Evolutionary conservation across 2,329 filamentous ascomycete species (phyloP).

Genomic region (Endothia cerciana): DNA sequence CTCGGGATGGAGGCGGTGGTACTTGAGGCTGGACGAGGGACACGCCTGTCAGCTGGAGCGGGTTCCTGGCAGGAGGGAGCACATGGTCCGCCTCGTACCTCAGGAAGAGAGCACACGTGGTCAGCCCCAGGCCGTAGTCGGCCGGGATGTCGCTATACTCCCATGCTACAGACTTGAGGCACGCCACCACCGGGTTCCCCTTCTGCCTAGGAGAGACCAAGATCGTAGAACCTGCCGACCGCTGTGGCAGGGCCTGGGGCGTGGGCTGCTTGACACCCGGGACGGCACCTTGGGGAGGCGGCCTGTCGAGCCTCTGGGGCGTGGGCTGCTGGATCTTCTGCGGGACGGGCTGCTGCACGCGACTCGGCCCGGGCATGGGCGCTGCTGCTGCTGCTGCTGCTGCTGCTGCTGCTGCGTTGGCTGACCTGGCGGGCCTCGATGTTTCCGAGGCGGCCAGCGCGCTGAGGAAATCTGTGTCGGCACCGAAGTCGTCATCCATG

Average conservation of each 20-base stretch:
- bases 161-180: constrained; percentile 83
- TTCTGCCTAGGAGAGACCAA: constrained; percentile 91
- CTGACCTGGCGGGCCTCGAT: constrained; percentile 31
- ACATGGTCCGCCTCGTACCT: constrained; percentile 45
- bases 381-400: constrained; percentile 1
- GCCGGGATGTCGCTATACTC: constrained; percentile 97
- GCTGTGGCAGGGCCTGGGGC: constrained; percentile 78
- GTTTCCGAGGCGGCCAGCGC: constrained; percentile 57
- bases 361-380: constrained; percentile 31
- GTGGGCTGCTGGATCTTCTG: constrained; percentile 52
- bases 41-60: neutral
- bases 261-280: constrained; percentile 80
- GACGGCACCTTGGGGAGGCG: constrained; percentile 44
- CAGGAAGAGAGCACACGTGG: constrained; percentile 89
- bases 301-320: constrained; percentile 60
- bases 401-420: constrained; percentile 40
- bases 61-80: neutral
- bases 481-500: constrained; percentile 61
- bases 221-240: constrained; percentile 72
- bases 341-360: constrained; percentile 46
- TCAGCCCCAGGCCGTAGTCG: constrained; percentile 86
- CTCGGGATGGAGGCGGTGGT: constrained; percentile 94
- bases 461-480: constrained; percentile 59
- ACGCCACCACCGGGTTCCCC: constrained; percentile 88
- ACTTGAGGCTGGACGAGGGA: constrained; percentile 68